A percentile compares a stretch with the other conserved stretches of the same genome.
Conservation (phyloP, 306 rosid species). For the Quercus ilex region DNA sequence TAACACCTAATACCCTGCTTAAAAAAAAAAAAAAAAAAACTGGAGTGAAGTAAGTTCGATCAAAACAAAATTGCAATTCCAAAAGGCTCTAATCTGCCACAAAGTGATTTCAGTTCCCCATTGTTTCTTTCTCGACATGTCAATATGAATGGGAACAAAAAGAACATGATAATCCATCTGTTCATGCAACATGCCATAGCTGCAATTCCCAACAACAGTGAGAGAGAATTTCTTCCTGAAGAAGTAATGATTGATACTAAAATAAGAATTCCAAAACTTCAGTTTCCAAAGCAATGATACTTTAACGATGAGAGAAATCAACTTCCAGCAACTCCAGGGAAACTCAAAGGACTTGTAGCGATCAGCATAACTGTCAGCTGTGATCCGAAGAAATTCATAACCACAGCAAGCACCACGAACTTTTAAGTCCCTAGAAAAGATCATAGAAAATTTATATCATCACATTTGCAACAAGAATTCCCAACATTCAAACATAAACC, state of each 20-base stretch:
- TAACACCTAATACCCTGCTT: too few relatives aligned
- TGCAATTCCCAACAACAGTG: background rate
- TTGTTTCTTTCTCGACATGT: background rate
- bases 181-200: background rate
- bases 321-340: background rate
- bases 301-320: background rate
- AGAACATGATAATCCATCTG: background rate
- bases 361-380: background rate
- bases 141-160: background rate
- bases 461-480: background rate
- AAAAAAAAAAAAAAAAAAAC: too few relatives aligned
- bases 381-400: background rate
- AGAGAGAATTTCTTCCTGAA: background rate
- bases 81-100: background rate
- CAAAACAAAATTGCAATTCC: background rate
- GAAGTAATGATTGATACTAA: background rate
- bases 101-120: background rate
- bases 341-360: background rate
- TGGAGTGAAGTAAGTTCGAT: too few relatives aligned
- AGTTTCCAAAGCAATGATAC: background rate
- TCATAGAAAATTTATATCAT: background rate
- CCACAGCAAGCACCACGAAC: background rate
- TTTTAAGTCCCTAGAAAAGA: constrained; percentile 8
- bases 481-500: background rate
- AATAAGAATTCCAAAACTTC: background rate